Conservation (phyloP, 2,329 filamentous ascomycete species). For the Neurospora sp. region DNA sequence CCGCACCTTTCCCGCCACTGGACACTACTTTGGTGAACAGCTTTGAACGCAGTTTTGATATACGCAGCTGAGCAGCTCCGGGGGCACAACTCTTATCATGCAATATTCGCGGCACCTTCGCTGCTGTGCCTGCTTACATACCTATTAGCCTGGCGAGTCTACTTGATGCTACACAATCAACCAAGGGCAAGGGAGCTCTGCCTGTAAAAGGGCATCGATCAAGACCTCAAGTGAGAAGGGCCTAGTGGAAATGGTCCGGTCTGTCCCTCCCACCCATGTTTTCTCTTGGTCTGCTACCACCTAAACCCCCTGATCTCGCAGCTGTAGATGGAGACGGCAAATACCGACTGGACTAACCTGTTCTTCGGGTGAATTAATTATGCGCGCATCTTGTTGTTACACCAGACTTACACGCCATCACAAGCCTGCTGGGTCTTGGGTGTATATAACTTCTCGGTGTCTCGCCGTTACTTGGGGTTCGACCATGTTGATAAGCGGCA, state of each 20-base stretch:
- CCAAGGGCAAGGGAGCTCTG: background rate
- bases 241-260: background rate
- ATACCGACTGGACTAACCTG: background rate
- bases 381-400: background rate
- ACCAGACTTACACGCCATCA: background rate
- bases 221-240: background rate
- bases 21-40: background rate
- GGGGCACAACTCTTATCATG: background rate
- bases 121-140: background rate
- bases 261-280: background rate
- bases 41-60: background rate
- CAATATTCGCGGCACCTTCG: background rate
- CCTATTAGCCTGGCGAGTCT: background rate
- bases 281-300: background rate
- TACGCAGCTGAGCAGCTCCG: background rate
- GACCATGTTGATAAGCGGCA: background rate
- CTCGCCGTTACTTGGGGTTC: background rate
- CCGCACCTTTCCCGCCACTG: background rate
- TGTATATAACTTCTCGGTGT: background rate
- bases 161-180: background rate
- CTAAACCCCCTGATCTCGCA: background rate
- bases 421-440: background rate
- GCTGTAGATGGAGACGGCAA: background rate
- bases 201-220: background rate
- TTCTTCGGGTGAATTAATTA: background rate